These are phyloP conservation scores for Rhodotorula mucilaginosa DNA, from an alignment of 1,284 basidiomycete species.

Conservation along the genomic window DNA sequence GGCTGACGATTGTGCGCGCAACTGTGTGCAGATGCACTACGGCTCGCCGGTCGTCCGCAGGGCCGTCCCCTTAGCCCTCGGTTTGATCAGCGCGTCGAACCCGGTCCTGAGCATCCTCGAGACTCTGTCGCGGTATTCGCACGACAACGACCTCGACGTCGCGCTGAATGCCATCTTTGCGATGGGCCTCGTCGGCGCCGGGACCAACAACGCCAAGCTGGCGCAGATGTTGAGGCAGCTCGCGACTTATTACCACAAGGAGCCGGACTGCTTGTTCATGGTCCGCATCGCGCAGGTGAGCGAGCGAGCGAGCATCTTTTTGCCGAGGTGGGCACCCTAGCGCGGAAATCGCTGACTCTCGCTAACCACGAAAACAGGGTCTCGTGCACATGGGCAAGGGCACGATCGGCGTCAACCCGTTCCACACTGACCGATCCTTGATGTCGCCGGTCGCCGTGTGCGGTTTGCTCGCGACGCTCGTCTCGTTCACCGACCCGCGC, in stretches of 20 bases:
- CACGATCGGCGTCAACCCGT: constrained; percentile 95
- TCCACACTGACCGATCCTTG: constrained; percentile 87
- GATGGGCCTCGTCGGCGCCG: constrained; percentile 97
- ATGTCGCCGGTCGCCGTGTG: constrained; percentile 87
- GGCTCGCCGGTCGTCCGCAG: constrained; percentile 91
- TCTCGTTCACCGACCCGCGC: constrained; percentile 91
- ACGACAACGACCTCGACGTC: constrained; percentile 95
- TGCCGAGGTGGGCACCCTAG: no score
- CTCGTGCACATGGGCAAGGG: constrained; percentile 99
- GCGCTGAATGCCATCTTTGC: constrained; percentile 97
- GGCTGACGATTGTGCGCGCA: not conserved
- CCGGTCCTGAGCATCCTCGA: constrained; percentile 94
- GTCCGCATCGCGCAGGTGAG: constrained; percentile 81
- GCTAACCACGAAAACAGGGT: constrained; percentile 53
- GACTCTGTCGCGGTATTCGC: constrained; percentile 98
- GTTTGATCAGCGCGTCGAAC: constrained; percentile 91
- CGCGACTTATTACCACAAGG: constrained; percentile 95
- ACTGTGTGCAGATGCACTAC: constrained; percentile 80
- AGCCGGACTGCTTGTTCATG: constrained; percentile 94
- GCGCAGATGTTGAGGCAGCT: constrained; percentile 97
- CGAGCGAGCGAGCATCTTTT: constrained; percentile 14
- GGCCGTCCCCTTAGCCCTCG: constrained; percentile 92
- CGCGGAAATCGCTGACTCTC: no score
- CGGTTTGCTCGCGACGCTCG: constrained; percentile 82
- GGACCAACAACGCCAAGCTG: constrained; percentile 95